Evolutionary conservation across 495 filamentous ascomycete species (phyloP).

Genomic region (Xylaria nigripes): DNA sequence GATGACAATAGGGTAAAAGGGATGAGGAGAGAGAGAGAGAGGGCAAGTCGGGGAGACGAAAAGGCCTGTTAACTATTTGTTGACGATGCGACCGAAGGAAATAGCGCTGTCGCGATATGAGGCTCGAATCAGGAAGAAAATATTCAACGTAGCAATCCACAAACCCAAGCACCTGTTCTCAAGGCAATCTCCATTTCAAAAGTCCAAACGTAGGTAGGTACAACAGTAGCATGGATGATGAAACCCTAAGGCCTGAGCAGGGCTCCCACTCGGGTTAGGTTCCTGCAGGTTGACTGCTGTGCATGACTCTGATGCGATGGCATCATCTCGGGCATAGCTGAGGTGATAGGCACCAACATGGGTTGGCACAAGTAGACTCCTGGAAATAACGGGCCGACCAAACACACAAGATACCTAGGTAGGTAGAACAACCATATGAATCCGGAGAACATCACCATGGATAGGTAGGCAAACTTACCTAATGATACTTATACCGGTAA

Average conservation of each 20-base stretch:
- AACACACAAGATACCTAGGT: too few species aligned
- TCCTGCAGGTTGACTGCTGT: background rate
- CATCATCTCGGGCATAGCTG: conserved; percentile 6
- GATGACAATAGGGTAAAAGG: background rate
- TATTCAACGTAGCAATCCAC: background rate
- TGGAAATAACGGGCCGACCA: background rate
- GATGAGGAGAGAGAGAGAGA: background rate
- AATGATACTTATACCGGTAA: too few species aligned
- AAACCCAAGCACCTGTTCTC: background rate
- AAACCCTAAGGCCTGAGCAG: background rate
- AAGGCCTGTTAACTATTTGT: background rate
- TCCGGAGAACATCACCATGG: background rate
- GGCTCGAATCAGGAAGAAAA: background rate
- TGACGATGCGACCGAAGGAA: background rate
- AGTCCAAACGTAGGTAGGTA: too few species aligned
- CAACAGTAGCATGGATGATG: background rate
- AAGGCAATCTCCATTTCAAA: too few species aligned
- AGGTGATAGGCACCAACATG: conserved; percentile 8
- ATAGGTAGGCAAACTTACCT: too few species aligned
- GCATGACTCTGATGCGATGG: background rate
- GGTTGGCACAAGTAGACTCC: background rate
- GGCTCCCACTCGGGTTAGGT: background rate
- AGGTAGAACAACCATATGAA: background rate
- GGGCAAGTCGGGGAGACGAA: background rate
- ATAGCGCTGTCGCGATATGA: background rate